Conservation (phyloP, 2,329 filamentous ascomycete genomes). For the Neofusicoccum sp. region DNA sequence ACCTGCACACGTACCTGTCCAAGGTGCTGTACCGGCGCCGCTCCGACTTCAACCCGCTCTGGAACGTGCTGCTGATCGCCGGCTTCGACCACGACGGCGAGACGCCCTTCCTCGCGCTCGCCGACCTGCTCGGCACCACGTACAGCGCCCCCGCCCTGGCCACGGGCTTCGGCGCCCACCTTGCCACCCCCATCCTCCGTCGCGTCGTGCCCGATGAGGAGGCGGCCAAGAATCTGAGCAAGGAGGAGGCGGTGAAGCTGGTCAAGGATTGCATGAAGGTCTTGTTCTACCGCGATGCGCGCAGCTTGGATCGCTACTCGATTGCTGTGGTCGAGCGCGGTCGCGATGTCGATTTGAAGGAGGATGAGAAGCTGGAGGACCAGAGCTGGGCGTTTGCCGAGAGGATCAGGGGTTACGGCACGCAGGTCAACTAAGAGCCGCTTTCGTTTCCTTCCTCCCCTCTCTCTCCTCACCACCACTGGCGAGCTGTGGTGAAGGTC, state of each 20-base stretch:
- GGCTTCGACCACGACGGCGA: conserved; percentile 72
- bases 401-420: conserved; percentile 90
- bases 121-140: conserved; percentile 89
- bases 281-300: conserved; percentile 92
- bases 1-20: conserved; percentile 92
- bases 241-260: conserved; percentile 75
- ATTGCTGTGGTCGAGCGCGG: conserved; percentile 87
- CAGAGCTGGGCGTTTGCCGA: conserved; percentile 99
- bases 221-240: conserved; percentile 66
- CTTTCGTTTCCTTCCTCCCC: background rate
- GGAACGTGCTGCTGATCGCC: conserved; percentile 92
- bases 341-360: conserved; percentile 72
- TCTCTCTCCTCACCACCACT: too few species aligned
- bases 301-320: conserved; percentile 87
- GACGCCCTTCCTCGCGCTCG: conserved; percentile 85
- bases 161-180: conserved; percentile 88
- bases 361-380: conserved; percentile 83
- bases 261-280: conserved; percentile 98
- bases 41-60: conserved; percentile 93
- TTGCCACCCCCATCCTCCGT: conserved; percentile 89
- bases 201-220: conserved; percentile 81
- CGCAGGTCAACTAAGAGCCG: conserved; percentile 53
- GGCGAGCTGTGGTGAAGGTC: too few species aligned
- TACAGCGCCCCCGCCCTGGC: conserved; percentile 85
- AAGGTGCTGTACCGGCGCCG: conserved; percentile 96